A percentile compares a stretch with the other conserved stretches of the same genome.
Evolutionary conservation across 805 yeast species (phyloP).

Genomic region (Ogataea ganodermae): DNA sequence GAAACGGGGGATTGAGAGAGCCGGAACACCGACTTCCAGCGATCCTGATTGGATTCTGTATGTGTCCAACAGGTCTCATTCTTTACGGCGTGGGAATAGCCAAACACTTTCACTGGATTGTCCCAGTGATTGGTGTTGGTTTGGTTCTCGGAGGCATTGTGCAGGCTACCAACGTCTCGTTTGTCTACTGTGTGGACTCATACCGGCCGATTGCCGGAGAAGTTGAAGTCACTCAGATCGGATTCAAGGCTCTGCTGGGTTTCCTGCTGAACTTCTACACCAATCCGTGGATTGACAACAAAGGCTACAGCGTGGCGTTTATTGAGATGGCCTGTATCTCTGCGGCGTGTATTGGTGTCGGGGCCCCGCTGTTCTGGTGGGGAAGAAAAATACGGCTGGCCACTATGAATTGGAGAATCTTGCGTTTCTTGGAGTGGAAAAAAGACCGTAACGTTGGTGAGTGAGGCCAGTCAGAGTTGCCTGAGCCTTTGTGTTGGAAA

Average conservation of each 20-base stretch:
- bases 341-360: conserved; percentile 9
- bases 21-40: conserved; percentile 14
- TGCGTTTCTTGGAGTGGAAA: conserved; percentile 7
- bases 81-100: conserved; percentile 11
- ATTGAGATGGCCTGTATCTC: conserved; percentile 14
- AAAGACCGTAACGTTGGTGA: conserved; percentile 13
- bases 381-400: conserved; percentile 12
- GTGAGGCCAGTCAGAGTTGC: too few relatives aligned
- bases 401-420: conserved; percentile 10
- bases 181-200: conserved; percentile 14
- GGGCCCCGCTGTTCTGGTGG: conserved; percentile 12
- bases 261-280: conserved; percentile 13
- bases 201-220: conserved; percentile 16
- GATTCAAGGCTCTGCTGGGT: conserved; percentile 13
- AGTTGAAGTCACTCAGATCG: conserved; percentile 12
- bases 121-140: conserved; percentile 10
- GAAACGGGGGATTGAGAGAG: conserved; percentile 13
- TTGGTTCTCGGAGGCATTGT: conserved; percentile 12
- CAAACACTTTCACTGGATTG: conserved; percentile 9
- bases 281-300: conserved; percentile 11
- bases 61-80: conserved; percentile 9
- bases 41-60: conserved; percentile 4
- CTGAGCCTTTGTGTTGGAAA: too few relatives aligned
- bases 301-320: conserved; percentile 7
- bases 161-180: conserved; percentile 14